phyloP scores from a whole-genome alignment of 2,329 filamentous ascomycete species.

The Parafenestella ontariensis region DNA sequence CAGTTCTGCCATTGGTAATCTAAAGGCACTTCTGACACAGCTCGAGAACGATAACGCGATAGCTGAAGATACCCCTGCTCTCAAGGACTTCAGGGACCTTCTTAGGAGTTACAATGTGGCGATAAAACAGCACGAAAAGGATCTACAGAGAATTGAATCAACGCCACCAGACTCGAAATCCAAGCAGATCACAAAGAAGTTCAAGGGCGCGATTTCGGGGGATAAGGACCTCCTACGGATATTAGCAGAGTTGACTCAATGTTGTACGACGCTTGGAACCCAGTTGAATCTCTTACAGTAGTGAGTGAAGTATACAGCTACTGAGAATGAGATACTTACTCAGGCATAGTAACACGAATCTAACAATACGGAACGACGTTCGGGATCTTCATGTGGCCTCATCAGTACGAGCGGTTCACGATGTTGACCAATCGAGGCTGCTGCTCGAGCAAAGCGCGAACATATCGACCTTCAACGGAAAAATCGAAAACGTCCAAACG shows the following conservation, averaged over 20 bases:
- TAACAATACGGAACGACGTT: neutral
- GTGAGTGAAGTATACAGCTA: neutral
- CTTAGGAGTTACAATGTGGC: neutral
- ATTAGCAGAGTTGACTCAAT: neutral
- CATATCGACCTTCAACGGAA: neutral
- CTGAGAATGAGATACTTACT: neutral
- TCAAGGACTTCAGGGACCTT: neutral
- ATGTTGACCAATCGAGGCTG: neutral
- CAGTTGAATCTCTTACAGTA: neutral
- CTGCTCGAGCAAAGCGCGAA: neutral
- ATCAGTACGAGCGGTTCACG: neutral
- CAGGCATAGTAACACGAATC: neutral
- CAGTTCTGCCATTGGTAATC: neutral
- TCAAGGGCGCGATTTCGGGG: neutral
- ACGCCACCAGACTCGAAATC: neutral
- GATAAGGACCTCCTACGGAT: neutral
- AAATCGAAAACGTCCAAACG: neutral
- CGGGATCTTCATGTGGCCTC: neutral
- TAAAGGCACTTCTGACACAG: neutral
- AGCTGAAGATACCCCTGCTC: neutral
- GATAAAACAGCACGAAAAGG: neutral
- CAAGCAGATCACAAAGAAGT: neutral
- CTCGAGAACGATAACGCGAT: neutral
- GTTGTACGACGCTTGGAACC: neutral
- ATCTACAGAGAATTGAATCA: neutral